A percentile compares a stretch with the other conserved stretches of the same genome.
Conservation (phyloP, 306 rosid genomes). For the Cucurbita maxima region DNA sequence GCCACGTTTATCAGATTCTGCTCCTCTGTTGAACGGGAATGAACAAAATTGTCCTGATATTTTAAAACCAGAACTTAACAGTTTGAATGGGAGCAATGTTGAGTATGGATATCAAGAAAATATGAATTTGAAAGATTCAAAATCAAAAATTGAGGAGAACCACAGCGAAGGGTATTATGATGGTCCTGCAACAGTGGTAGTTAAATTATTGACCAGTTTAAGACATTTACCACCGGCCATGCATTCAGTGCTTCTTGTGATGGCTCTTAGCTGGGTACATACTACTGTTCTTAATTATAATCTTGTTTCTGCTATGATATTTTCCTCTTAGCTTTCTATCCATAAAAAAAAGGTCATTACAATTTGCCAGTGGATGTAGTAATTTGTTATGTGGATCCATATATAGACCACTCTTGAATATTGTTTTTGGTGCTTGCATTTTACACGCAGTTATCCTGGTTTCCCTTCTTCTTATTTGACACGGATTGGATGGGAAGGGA, state of each 20-base stretch:
- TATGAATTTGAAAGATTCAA: slow-evolving; percentile 21
- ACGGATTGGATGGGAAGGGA: slow-evolving; percentile 99
- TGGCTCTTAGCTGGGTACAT: slow-evolving; percentile 97
- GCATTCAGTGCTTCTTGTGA: slow-evolving; percentile 92
- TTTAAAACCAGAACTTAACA: slow-evolving; percentile 28
- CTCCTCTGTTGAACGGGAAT: slow-evolving; percentile 68
- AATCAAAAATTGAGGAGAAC: slow-evolving; percentile 33
- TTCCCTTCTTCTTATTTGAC: slow-evolving; percentile 91
- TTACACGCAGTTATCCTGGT: slow-evolving; percentile 75
- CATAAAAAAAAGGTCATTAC: neutral
- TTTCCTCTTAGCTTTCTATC: neutral
- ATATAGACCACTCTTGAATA: slow-evolving; percentile 8
- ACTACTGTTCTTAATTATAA: neutral
- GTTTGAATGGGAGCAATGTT: slow-evolving; percentile 15
- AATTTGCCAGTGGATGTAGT: slow-evolving; percentile 1
- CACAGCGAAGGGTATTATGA: slow-evolving; percentile 38
- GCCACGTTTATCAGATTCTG: slow-evolving; percentile 46
- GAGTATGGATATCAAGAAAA: slow-evolving; percentile 24
- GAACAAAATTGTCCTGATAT: slow-evolving; percentile 35
- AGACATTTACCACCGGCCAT: slow-evolving; percentile 95
- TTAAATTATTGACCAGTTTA: slow-evolving; percentile 80
- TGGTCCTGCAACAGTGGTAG: slow-evolving; percentile 90
- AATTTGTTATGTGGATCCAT: slow-evolving; percentile 10
- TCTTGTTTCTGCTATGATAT: neutral
- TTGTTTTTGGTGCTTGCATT: slow-evolving; percentile 7